phyloP scores from a whole-genome alignment of 1,284 basidiomycete species.

The Leucoagaricus sp. region DNA sequence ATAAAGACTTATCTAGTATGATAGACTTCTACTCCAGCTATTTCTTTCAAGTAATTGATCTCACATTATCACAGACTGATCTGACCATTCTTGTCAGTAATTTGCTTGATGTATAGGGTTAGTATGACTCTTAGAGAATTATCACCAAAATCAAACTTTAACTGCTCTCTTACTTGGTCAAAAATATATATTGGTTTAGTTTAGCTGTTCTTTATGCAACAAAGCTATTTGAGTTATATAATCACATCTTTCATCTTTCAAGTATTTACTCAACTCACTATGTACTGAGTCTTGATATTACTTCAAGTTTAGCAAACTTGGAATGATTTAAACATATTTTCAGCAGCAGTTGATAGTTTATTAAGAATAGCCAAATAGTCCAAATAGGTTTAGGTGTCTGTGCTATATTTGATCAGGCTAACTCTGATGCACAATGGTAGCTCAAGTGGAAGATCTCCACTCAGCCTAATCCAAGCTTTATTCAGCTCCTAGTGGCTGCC shows the following conservation, averaged over 20 bases:
- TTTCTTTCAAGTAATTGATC: not conserved
- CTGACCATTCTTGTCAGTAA: slow-evolving; percentile 29
- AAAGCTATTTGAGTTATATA: too few relatives aligned
- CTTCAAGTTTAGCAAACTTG: not conserved
- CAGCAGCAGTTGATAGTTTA: not conserved
- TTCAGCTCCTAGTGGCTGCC: too few relatives aligned
- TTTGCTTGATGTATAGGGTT: slow-evolving; percentile 31
- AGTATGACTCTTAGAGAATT: slow-evolving; percentile 29
- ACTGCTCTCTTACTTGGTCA: slow-evolving; percentile 30
- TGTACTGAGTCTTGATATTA: slow-evolving; percentile 18
- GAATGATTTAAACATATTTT: not conserved
- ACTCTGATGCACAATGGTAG: not conserved
- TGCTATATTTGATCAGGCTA: too few relatives aligned
- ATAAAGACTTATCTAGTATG: slow-evolving; percentile 33
- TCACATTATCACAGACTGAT: slow-evolving; percentile 25
- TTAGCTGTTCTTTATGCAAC: too few relatives aligned
- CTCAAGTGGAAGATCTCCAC: too few relatives aligned
- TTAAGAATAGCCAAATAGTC: not conserved
- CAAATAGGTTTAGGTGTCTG: not conserved
- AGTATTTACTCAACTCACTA: too few relatives aligned
- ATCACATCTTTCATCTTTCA: too few relatives aligned
- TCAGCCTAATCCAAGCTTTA: too few relatives aligned
- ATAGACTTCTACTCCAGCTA: too few relatives aligned
- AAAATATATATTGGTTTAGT: slow-evolving; percentile 32
- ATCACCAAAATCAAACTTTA: slow-evolving; percentile 35